Evolutionary conservation across 2,329 filamentous ascomycete species (phyloP), one percentile per base, ranked within the genome.

Genomic region (Cordyceps farinosa): DNA sequence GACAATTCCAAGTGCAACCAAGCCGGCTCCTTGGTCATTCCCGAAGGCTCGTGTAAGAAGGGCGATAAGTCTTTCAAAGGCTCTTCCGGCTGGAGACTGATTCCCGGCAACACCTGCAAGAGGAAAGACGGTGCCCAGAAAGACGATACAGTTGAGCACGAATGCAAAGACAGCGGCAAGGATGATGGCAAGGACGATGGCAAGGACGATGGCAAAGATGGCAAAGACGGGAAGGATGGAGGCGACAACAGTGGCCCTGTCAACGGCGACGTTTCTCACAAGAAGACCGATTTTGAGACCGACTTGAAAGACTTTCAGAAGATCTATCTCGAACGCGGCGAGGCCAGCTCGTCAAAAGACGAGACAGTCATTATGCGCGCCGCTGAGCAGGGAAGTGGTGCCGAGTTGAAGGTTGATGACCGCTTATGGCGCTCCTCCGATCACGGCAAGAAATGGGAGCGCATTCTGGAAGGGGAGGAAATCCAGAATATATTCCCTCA

Each of bases 51-150:
- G 34, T 99, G 95, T 76, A 86, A 90, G 71, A 74, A 79, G 2
- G 79, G 79, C 42, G 84, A 88, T 9, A 89, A 89, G 64, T 92
- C 81, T 2, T 99, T 92, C 77, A 87, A 84, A 76, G 95, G 92
- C 13, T 90, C 90, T 3, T 97, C 93, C 36, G 95, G 95, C 32
- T 99, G 92, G 85, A 88, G 94, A 64, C 83, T 94, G 68, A 98
- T 99, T 65, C 94, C 95, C 0, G 91, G 90, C 32, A 89, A 94
- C 73, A 84, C 84, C 30, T 94, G 91, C 75, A 84, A 86, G 68
- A 79, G 85, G 53, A 82, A 79, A 15, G 74, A 75, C 15, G 89
- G 86, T 45, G 76, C 80, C 55, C 84, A 90, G 67, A 88, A 91
- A 70, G 90, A 92, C 69, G 83, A 88, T 61, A 78, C 82, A n/a